Evolutionary conservation across 257 asterid genomes (phyloP), one percentile per base, ranked within the genome.

Genomic region (Scutellaria galericulata): DNA sequence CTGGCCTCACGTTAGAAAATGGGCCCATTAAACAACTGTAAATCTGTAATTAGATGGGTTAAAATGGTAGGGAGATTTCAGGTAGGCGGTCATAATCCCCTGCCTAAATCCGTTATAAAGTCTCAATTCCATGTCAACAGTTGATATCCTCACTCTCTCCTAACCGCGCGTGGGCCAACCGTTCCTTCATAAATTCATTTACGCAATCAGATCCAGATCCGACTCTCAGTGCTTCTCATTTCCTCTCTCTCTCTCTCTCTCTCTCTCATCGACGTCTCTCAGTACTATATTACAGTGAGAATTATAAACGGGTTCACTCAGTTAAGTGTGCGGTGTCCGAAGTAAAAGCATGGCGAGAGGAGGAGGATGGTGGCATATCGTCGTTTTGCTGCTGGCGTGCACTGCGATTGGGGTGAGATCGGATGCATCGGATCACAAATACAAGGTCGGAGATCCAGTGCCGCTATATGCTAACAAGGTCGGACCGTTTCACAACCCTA

Each of bases 401-500:
- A 41, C 74, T 15, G 85, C 74, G 8, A 13, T 75, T 59, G 56
- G 50, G 46, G 89, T 74, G 73, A 69, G 77, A 69, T 84, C 98
- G 47, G 94, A 90, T 74, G 90, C 75, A 9, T 90, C 97, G n/a
- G 89, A 90, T 83, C 98, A 92, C 71, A 85, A 71, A 69, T 92
- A 86, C 87, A 90, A 83, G 45, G 76, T 77, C 47, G 91, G 95
- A 27, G 96, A 92, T 64, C 58, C 77, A 50, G 97, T 92, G 63
- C 95, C 97, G 71, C 89, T 88, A 0, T 92, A 92, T 62, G 96
- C 96, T 40, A 90, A 90, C 52, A 90, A 92, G 81, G 98, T 92
- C 68, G 96, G 97, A 2, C 98, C 98, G 58, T 92, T 92, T 69
- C 98, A 92, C 70, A 92, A 92, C 78, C 88, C 88, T 68, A 84